Base-by-base conservation (phyloP, 2,329 filamentous ascomycete genomes). In the Aspergillus brasiliensis region DNA sequence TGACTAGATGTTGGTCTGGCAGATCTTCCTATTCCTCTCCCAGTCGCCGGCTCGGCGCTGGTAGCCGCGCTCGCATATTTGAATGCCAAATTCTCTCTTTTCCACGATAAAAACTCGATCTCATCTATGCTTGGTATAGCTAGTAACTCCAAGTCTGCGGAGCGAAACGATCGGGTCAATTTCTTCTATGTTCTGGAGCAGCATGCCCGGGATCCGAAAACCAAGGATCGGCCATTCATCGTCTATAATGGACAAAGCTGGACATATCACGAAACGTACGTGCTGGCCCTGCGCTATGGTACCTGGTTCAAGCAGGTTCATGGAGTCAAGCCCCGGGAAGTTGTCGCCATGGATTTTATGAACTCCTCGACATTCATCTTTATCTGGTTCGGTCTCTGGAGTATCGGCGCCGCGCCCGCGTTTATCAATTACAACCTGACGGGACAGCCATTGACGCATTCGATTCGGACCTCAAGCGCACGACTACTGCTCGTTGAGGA, bases 401-500 rank as follows among this genome's bases (percentile, higher is more conserved):
- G 88, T 28, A 86, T 96, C 60, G 92, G 92, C 10, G 92, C 90
- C 0, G 87, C 87, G 58, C 91, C 92, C 0, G 92, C 92, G 0
- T 91, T 95, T 67, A 89, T 96, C 77, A 97, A 97, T 76, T 94
- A 93, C 77, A 95, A 95, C 71, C 79, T 96, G 51, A 83, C 84
- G 0, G 88, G 87, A 11, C 85, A 88, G 27, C 83, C 91, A 0
- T 79, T 97, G 62, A 74, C 85, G 3, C 92, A 97, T 75, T 94
- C 90, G 66, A 81, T 96, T 47, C 84, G 83, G 64, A 85, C 86
- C 1, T 89, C 90, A 2, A 87, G 84, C 0, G 81, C 90, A 0
- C 83, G 83, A 8, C 70, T 96, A 2, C 79, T 93, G 58, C 73
- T 97, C 19, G 82, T 94, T 8, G 92, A 95, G 65, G 84, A 88